Base-by-base conservation (phyloP, 2,329 filamentous ascomycete genomes). In the Scedosporium aurantiacum region DNA sequence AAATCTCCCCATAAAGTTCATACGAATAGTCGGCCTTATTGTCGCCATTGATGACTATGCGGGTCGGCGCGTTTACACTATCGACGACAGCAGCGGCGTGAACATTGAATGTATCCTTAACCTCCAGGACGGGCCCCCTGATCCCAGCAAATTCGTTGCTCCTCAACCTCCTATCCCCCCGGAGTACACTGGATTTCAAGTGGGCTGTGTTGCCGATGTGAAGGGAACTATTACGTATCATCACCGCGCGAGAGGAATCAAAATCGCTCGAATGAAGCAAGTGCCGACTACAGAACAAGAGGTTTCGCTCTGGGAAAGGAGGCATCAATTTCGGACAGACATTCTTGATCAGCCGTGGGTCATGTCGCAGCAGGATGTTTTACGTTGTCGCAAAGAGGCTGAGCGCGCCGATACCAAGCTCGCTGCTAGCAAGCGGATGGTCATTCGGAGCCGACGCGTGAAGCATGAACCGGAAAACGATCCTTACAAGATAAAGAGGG, bases 1-100 rank as follows among this genome's bases (percentile, higher is more conserved):
- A 58, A 92, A 91, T 71, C 84, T 92, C 66, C 89, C 89, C 0
- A 84, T 93, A 66, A 84, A 85, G 79, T 92, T 86, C 82, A 82
- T 89, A 60, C 85, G 86, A 64, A 72, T 92, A 37, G 80, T 85
- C 6, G 90, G 90, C 32, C 72, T 91, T 7, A 79, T 93, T 23
- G 85, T 91, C 61, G 82, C 81, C 12, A 73, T 84, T 41, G 79
- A 84, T 64, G 78, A 84, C 23, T 80, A 76, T 61, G 64, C 67
- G 41, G 72, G 72, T 41, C 75, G 75, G 41, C 76, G 74, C 54
- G 72, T 82, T 47, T 84, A 80, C 66, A 85, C 79, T 1, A 70
- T 88, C n/a, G 85, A 88, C 66, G 85, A 88, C 70, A 82, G 84
- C 69, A 86, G 82, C 65, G 85, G 85, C 14, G 72, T 71, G 25